A percentile compares a stretch with the other conserved stretches of the same genome.
Conservation (phyloP, 2,329 filamentous ascomycete genomes). For the Neonectria coccinea region DNA sequence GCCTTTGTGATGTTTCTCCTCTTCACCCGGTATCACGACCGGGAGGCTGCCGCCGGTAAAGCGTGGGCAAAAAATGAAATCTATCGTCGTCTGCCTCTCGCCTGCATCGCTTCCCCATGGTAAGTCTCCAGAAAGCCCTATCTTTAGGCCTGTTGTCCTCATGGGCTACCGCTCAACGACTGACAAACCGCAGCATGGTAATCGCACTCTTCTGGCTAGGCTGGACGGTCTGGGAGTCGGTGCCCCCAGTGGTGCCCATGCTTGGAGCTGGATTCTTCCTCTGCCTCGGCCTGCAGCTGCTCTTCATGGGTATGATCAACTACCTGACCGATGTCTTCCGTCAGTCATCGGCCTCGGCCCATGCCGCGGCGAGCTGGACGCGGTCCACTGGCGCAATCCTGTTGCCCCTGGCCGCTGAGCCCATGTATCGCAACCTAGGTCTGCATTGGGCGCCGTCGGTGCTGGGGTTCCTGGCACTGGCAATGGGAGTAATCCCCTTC, state of each 20-base stretch:
- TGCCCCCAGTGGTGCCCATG: slow-evolving; percentile 52
- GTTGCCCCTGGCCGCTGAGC: slow-evolving; percentile 48
- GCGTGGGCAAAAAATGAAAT: slow-evolving; percentile 50
- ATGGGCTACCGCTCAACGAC: neutral
- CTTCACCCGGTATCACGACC: slow-evolving; percentile 48
- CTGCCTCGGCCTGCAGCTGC: slow-evolving; percentile 49
- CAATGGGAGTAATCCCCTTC: slow-evolving; percentile 50
- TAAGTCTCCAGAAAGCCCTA: slow-evolving; percentile 55
- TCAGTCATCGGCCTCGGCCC: slow-evolving; percentile 51
- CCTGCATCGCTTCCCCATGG: slow-evolving; percentile 72
- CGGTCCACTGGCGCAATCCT: slow-evolving; percentile 50
- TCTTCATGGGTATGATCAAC: slow-evolving; percentile 53
- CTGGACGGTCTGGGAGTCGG: slow-evolving; percentile 62
- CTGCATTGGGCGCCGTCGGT: slow-evolving; percentile 52
- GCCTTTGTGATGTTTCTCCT: slow-evolving; percentile 41
- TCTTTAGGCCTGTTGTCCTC: slow-evolving; percentile 55
- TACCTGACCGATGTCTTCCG: slow-evolving; percentile 51
- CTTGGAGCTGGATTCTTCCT: slow-evolving; percentile 57
- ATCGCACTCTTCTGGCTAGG: slow-evolving; percentile 70
- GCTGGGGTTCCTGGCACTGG: slow-evolving; percentile 48
- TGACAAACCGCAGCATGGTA: slow-evolving; percentile 58
- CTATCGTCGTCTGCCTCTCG: slow-evolving; percentile 54
- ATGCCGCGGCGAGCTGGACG: slow-evolving; percentile 50
- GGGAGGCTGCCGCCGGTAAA: slow-evolving; percentile 40
- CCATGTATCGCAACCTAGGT: slow-evolving; percentile 49